Evolutionary conservation across 352 stramenopile genomes (phyloP).

Genomic region (Pythium diclinum): DNA sequence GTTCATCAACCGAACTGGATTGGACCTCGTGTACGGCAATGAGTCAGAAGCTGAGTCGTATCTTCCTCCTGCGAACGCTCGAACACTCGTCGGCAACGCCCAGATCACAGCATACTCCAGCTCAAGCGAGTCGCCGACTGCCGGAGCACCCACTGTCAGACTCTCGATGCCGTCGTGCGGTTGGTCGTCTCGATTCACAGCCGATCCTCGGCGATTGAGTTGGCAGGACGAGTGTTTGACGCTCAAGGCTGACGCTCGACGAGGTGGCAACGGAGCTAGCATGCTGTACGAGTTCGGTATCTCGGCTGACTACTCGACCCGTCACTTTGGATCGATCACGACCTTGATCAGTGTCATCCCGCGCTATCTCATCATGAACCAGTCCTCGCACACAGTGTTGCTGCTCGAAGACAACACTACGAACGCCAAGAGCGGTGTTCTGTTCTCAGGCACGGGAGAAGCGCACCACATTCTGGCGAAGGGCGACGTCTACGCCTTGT

Average conservation of each 20-base stretch:
- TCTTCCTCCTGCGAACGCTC: constrained; percentile 45
- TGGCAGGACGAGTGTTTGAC: constrained; percentile 84
- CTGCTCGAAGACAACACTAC: constrained; percentile 44
- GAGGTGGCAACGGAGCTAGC: constrained; percentile 21
- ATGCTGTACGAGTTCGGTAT: constrained; percentile 82
- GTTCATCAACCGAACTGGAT: constrained; percentile 78
- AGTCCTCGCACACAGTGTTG: constrained; percentile 58
- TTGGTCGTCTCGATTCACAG: constrained; percentile 72
- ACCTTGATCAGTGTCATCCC: constrained; percentile 83
- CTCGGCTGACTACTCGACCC: constrained; percentile 75
- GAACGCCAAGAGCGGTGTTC: constrained; percentile 5
- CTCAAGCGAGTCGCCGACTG: constrained; percentile 25
- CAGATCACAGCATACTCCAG: constrained; percentile 74
- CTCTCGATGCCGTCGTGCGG: constrained; percentile 51
- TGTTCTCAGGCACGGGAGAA: constrained; percentile 31
- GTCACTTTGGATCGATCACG: constrained; percentile 80
- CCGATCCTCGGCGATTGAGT: constrained; percentile 66
- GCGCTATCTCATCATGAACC: constrained; percentile 75
- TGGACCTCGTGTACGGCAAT: constrained; percentile 74
- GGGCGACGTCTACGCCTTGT: constrained; percentile 76
- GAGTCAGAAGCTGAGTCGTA: constrained; percentile 61
- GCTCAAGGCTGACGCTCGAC: constrained; percentile 33
- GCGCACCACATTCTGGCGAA: constrained; percentile 69
- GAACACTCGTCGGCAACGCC: constrained; percentile 66
- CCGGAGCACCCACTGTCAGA: constrained; percentile 44